Base-by-base conservation (phyloP, 169 alveolate species). In the Theileria annulata region DNA sequence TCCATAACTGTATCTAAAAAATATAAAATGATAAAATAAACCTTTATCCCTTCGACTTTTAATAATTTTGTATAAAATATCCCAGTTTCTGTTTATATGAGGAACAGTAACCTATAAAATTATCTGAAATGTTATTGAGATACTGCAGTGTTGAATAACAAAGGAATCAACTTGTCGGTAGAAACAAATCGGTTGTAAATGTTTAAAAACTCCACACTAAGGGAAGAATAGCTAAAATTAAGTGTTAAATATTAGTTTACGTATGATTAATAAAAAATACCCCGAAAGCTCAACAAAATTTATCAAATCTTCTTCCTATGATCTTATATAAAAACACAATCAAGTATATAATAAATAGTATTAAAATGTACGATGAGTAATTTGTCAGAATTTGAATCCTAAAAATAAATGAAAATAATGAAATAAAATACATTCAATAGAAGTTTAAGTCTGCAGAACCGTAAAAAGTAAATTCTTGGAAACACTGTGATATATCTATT, bases 291-390 rank as follows among this genome's bases (percentile, higher is more conserved):
- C 28, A 51, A 70, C 77, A 19, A 56, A 31, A 56, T 49, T 70
- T 2, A 56, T 48, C 30, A 70, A 48, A 70, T 70, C 77, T 8
- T 70, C 77, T 70, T 70, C 77, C 77, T 70, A 70, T 35, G n/a
- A 19, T 47, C 13, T 27, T 42, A 42, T 59, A 59, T 59, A 8
- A 10, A 8, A 3, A 59, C 13, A 8, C 13, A 30, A 1, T 10
- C 13, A 42, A 3, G 51, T 42, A 42, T 42, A 42, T 42, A 42
- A 42, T 8, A 8, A 42, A 8, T 42, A 8, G 51, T 42, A 42
- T 42, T 10, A 25, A 64, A 5, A 3, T 62, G 30, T 64, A 64
- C 73, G 8, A 37, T 21, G 56, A 27, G 42, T 5, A 10, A 31
- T 27, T 28, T 27, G 37, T 35, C 56, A 21, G 66, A 25, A 21